Evolutionary conservation across 1,284 basidiomycete genomes (phyloP).

Genomic region (Vanrija sp.): DNA sequence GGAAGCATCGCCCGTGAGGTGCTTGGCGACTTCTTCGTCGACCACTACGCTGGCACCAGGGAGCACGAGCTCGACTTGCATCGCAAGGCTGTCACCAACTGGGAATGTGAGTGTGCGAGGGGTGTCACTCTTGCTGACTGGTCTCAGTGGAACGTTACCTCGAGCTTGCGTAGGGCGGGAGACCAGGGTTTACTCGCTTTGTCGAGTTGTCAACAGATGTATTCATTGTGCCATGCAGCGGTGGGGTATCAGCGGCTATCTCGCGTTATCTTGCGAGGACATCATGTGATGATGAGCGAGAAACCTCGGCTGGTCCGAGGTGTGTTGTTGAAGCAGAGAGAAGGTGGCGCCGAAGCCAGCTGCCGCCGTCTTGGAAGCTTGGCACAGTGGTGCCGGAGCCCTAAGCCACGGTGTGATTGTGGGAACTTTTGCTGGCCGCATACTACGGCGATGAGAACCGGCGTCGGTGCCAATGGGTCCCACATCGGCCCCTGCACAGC

Average conservation of each 20-base stretch:
- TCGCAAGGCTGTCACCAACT: slow-evolving; percentile 85
- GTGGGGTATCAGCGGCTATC: neutral
- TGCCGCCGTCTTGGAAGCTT: too few relatives aligned
- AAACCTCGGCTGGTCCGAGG: neutral
- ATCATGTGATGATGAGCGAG: neutral
- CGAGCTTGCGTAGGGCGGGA: slow-evolving; percentile 60
- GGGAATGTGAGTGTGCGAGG: slow-evolving; percentile 67
- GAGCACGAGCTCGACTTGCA: slow-evolving; percentile 80
- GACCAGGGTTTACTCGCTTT: neutral
- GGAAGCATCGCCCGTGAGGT: slow-evolving; percentile 79
- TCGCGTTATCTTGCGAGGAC: neutral
- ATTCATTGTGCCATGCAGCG: neutral
- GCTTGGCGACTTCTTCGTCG: slow-evolving; percentile 83
- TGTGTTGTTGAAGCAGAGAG: neutral
- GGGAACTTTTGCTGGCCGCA: too few relatives aligned
- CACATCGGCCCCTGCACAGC: too few relatives aligned
- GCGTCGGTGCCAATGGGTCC: too few relatives aligned
- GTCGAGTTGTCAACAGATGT: neutral
- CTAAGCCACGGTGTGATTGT: too few relatives aligned
- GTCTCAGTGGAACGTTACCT: slow-evolving; percentile 73
- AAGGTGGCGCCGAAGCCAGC: too few relatives aligned
- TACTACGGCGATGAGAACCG: too few relatives aligned
- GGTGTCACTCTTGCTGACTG: neutral
- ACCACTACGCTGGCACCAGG: slow-evolving; percentile 88
- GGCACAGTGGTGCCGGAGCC: too few relatives aligned